Conservation (phyloP, 805 yeast species). For the Wickerhamomyces rabaulensis region DNA sequence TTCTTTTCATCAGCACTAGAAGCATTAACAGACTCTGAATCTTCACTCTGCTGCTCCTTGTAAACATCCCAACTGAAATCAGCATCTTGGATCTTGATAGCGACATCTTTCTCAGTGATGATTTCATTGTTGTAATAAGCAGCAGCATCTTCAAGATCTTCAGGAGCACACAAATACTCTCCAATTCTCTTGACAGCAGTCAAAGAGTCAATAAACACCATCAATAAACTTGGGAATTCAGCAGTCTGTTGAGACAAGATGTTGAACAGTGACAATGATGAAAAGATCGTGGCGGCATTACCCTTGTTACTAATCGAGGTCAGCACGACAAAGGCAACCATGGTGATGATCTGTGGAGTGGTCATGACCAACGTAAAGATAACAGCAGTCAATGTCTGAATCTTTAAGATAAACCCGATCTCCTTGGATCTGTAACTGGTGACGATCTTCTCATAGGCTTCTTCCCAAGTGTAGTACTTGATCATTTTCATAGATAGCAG, state of each 20-base stretch:
- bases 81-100: conserved; percentile 46
- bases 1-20: background rate
- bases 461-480: conserved; percentile 83
- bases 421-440: conserved; percentile 51
- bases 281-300: conserved; percentile 57
- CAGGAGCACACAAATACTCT: conserved; percentile 46
- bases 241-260: conserved; percentile 54
- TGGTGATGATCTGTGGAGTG: conserved; percentile 44
- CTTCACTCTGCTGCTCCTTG: conserved; percentile 6
- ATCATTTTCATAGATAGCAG: conserved; percentile 57
- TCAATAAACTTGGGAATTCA: conserved; percentile 50
- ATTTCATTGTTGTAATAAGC: too few relatives aligned
- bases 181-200: conserved; percentile 52
- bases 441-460: conserved; percentile 56
- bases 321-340: conserved; percentile 41
- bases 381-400: conserved; percentile 55
- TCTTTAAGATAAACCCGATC: conserved; percentile 44
- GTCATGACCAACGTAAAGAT: conserved; percentile 47
- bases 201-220: conserved; percentile 55
- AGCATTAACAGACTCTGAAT: background rate
- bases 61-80: conserved; percentile 60
- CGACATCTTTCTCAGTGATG: conserved; percentile 23
- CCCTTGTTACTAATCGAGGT: conserved; percentile 30
- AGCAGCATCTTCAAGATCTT: conserved; percentile 32
- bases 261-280: conserved; percentile 63